Conservation (phyloP, 306 rosid species). For the Albizia julibrissin region DNA sequence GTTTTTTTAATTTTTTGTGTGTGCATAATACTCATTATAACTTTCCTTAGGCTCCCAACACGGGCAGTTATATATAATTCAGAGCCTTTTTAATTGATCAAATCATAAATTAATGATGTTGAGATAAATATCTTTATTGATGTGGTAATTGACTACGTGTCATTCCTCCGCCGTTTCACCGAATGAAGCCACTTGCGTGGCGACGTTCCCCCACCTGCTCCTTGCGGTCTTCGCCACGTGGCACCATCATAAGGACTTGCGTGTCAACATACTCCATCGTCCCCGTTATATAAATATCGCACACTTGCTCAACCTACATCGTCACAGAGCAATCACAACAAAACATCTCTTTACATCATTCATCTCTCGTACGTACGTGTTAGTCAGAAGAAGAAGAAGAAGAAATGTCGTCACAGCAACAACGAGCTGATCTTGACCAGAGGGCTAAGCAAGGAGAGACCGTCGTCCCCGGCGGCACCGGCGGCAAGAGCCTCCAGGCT, state of each 20-base stretch:
- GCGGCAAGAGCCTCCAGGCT: slow-evolving; percentile 83
- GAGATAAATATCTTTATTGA: no score
- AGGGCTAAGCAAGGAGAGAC: slow-evolving; percentile 75
- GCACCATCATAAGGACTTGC: background rate
- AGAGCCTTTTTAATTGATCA: no score
- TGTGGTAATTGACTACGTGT: background rate
- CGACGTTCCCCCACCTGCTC: background rate
- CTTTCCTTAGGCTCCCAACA: no score
- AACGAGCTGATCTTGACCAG: slow-evolving; percentile 50
- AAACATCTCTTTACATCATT: background rate
- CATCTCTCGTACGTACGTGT: background rate
- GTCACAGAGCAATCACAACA: background rate
- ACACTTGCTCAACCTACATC: background rate
- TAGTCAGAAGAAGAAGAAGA: background rate
- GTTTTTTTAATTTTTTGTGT: no score
- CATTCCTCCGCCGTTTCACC: background rate
- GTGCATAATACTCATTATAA: no score
- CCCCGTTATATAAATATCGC: background rate
- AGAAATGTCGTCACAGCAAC: slow-evolving; percentile 37
- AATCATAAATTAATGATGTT: no score
- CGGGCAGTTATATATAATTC: no score
- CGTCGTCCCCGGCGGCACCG: slow-evolving; percentile 85
- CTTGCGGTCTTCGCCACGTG: background rate
- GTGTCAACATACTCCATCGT: background rate
- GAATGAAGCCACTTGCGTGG: slow-evolving; percentile 1